Conservation (phyloP, 2,329 filamentous ascomycete species). For the Raffaelea ambrosiae region DNA sequence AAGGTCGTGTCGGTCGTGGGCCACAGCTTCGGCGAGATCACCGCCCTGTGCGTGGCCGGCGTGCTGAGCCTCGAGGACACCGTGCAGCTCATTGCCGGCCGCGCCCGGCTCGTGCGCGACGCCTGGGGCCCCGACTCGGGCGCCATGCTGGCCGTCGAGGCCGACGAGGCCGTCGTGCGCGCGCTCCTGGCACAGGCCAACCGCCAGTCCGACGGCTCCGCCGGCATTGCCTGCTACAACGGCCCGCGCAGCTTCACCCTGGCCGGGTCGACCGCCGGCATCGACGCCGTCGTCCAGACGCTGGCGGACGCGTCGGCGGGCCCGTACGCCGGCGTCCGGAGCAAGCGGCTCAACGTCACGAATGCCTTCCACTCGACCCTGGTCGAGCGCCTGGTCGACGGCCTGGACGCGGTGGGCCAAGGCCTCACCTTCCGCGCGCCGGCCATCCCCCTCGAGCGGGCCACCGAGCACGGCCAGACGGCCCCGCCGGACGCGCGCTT, state of each 20-base stretch:
- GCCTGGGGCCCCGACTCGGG: slow-evolving; percentile 27
- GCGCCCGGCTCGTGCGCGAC: slow-evolving; percentile 22
- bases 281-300: slow-evolving; percentile 18
- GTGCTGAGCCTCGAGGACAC: slow-evolving; percentile 21
- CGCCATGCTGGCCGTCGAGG: slow-evolving; percentile 29
- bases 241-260: slow-evolving; percentile 32
- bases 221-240: slow-evolving; percentile 38
- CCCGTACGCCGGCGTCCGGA: slow-evolving; percentile 12
- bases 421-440: slow-evolving; percentile 22
- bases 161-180: slow-evolving; percentile 17
- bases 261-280: slow-evolving; percentile 24
- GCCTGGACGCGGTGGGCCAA: slow-evolving; percentile 18
- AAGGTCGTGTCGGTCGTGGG: slow-evolving; percentile 22
- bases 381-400: slow-evolving; percentile 23
- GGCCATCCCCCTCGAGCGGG: slow-evolving; percentile 22
- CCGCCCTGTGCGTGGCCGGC: slow-evolving; percentile 27
- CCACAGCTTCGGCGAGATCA: slow-evolving; percentile 33
- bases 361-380: slow-evolving; percentile 38
- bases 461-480: slow-evolving; percentile 9
- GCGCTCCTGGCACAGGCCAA: neutral
- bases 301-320: neutral
- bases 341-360: slow-evolving; percentile 32
- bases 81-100: slow-evolving; percentile 18
- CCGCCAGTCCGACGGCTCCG: neutral
- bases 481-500: slow-evolving; percentile 5